These are phyloP conservation scores for Naegleria gruberi DNA, from an alignment of 208 protist species.

Conservation along the genomic window DNA sequence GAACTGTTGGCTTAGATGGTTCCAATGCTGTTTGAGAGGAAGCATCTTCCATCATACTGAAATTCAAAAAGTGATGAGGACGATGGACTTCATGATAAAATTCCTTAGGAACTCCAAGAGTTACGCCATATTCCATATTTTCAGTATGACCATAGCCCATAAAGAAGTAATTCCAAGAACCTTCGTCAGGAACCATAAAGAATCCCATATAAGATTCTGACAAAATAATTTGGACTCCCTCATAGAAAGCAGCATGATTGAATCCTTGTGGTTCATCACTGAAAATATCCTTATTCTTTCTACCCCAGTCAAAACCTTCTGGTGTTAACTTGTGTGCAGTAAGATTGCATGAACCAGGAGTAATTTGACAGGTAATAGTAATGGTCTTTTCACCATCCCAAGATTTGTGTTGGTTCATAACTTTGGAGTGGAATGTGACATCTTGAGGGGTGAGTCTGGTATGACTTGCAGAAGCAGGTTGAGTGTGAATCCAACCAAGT, in stretches of 20 bases:
- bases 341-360: slow-evolving; percentile 78
- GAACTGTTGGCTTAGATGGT: too few relatives aligned
- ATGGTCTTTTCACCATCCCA: slow-evolving; percentile 75
- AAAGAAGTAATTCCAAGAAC: slow-evolving; percentile 93
- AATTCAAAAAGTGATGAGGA: slow-evolving; percentile 81
- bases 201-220: slow-evolving; percentile 84
- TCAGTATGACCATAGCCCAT: slow-evolving; percentile 66
- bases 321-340: slow-evolving; percentile 75
- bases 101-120: slow-evolving; percentile 70
- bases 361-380: slow-evolving; percentile 72
- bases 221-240: slow-evolving; percentile 81
- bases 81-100: slow-evolving; percentile 89
- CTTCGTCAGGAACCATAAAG: slow-evolving; percentile 80
- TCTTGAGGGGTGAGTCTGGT: slow-evolving; percentile 68
- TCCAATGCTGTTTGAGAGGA: background rate
- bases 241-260: slow-evolving; percentile 53
- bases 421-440: slow-evolving; percentile 63
- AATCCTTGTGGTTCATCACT: background rate
- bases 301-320: slow-evolving; percentile 79
- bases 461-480: slow-evolving; percentile 77
- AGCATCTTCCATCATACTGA: slow-evolving; percentile 44
- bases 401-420: slow-evolving; percentile 60
- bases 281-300: slow-evolving; percentile 58
- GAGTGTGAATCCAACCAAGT: slow-evolving; percentile 91
- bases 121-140: slow-evolving; percentile 71